Conservation (phyloP, 306 rosid species). For the Glycine latifolia region DNA sequence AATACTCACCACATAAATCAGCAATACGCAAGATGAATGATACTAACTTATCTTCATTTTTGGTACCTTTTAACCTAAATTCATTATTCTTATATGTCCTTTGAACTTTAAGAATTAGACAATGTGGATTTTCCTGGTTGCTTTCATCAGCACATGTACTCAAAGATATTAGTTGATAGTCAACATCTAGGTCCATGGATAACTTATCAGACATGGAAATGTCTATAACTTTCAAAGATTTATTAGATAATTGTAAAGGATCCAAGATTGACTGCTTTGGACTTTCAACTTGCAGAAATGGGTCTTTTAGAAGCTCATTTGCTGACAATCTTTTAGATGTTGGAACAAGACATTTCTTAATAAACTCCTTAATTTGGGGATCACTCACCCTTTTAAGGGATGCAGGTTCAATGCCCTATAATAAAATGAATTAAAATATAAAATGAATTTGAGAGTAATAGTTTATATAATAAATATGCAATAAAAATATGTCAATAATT, state of each 20-base stretch:
- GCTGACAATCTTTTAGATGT: constrained; percentile 73
- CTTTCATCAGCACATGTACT: constrained; percentile 61
- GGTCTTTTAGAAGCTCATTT: constrained; percentile 73
- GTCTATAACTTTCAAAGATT: constrained; percentile 41
- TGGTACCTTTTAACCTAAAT: constrained; percentile 68
- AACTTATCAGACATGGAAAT: constrained; percentile 51
- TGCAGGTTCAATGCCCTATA: constrained; percentile 82
- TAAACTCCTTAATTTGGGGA: constrained; percentile 64
- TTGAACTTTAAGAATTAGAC: constrained; percentile 60
- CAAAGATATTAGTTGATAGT: constrained; percentile 53
- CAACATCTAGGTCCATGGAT: constrained; percentile 77
- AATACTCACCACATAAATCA: constrained; percentile 56
- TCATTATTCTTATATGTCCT: constrained; percentile 59
- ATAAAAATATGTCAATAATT: constrained; percentile 4
- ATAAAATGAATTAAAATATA: constrained; percentile 38
- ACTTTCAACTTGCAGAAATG: constrained; percentile 68
- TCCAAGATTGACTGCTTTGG: constrained; percentile 56
- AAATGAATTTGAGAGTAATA: constrained; percentile 11
- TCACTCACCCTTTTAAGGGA: constrained; percentile 69
- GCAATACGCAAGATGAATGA: constrained; percentile 73
- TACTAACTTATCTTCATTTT: constrained; percentile 61
- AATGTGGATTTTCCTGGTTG: constrained; percentile 52
- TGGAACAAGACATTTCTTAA: constrained; percentile 79
- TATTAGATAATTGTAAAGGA: constrained; percentile 54
- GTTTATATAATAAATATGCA: constrained; percentile 21